A percentile compares a stretch with the other conserved stretches of the same genome.
These are phyloP conservation scores for Phoenix dactylifera DNA, from an alignment of 176 grass and related monocot species.

Conservation along the genomic window DNA sequence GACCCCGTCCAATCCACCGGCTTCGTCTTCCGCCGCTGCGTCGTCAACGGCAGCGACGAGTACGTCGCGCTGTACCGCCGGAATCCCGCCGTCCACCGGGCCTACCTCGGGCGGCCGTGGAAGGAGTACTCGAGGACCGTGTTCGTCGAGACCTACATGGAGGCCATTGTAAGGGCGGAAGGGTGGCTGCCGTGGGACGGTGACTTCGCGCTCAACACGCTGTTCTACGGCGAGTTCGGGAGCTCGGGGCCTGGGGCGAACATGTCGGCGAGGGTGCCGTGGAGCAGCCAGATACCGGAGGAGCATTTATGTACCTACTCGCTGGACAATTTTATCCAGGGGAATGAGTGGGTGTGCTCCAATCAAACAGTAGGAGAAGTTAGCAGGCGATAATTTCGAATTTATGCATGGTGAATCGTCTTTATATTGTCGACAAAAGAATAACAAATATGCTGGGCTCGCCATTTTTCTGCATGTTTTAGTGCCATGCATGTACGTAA, in stretches of 20 bases:
- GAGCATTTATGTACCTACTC: slow-evolving; percentile 63
- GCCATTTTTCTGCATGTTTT: too few relatives aligned
- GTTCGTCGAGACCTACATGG: slow-evolving; percentile 45
- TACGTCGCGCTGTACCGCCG: slow-evolving; percentile 49
- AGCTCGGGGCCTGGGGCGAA: slow-evolving; percentile 52
- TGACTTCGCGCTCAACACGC: slow-evolving; percentile 77
- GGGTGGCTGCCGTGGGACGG: slow-evolving; percentile 72
- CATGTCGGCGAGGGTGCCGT: slow-evolving; percentile 31
- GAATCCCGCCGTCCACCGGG: slow-evolving; percentile 42
- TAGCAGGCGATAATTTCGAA: too few relatives aligned
- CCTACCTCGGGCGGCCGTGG: slow-evolving; percentile 74
- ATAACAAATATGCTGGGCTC: too few relatives aligned
- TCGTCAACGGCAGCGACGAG: slow-evolving; percentile 76
- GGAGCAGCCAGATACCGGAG: slow-evolving; percentile 71
- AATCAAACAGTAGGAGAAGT: too few relatives aligned
- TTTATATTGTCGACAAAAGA: too few relatives aligned
- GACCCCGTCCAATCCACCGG: slow-evolving; percentile 87
- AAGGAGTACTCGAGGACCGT: slow-evolving; percentile 94
- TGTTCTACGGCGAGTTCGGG: slow-evolving; percentile 71
- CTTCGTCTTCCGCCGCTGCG: slow-evolving; percentile 63
- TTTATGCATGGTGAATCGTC: too few relatives aligned
- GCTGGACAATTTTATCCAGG: slow-evolving; percentile 73
- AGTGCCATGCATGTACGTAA: too few relatives aligned
- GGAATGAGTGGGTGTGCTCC: slow-evolving; percentile 52
- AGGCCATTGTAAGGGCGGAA: slow-evolving; percentile 57